Conservation (phyloP, 1,284 basidiomycete species). For the Xerocomus nothofagi region DNA sequence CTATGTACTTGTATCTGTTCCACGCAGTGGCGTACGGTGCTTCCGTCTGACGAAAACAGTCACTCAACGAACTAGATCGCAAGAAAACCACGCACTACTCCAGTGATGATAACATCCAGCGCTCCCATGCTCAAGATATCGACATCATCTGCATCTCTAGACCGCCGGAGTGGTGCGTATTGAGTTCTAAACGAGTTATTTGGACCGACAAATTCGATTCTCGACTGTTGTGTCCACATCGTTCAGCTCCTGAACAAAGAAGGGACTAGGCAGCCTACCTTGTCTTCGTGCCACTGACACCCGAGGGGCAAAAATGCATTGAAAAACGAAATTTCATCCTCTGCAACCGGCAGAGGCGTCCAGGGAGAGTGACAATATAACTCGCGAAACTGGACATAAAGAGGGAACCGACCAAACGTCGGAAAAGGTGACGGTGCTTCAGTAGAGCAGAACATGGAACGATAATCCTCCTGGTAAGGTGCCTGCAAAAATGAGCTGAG, state of each 20-base stretch:
- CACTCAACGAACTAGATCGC: conserved; percentile 3
- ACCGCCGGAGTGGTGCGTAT: conserved; percentile 32
- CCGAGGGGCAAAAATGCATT: conserved; percentile 50
- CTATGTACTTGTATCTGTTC: conserved; percentile 41
- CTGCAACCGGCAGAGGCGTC: conserved; percentile 28
- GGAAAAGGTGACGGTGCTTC: conserved; percentile 37
- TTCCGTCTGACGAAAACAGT: conserved; percentile 43
- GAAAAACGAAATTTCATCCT: conserved; percentile 27
- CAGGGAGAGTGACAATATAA: conserved; percentile 39
- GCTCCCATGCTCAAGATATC: conserved; percentile 14
- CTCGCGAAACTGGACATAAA: conserved; percentile 48
- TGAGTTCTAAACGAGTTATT: conserved; percentile 36
- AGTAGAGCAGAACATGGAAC: conserved; percentile 35
- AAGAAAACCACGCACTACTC: conserved; percentile 40
- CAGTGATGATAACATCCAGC: conserved; percentile 51
- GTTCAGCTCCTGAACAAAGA: conserved; percentile 5
- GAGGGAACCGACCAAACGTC: conserved; percentile 39
- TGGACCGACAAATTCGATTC: conserved; percentile 42
- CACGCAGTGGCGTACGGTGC: conserved; percentile 46
- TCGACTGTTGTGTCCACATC: conserved; percentile 33
- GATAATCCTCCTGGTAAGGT: conserved; percentile 38
- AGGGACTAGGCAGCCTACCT: conserved; percentile 30
- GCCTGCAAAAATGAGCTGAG: conserved; percentile 32
- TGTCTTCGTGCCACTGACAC: conserved; percentile 35
- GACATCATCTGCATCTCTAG: conserved; percentile 15